Evolutionary conservation across 495 filamentous ascomycete species (phyloP).

Genomic region (Podospora bellae-mahoneyi): DNA sequence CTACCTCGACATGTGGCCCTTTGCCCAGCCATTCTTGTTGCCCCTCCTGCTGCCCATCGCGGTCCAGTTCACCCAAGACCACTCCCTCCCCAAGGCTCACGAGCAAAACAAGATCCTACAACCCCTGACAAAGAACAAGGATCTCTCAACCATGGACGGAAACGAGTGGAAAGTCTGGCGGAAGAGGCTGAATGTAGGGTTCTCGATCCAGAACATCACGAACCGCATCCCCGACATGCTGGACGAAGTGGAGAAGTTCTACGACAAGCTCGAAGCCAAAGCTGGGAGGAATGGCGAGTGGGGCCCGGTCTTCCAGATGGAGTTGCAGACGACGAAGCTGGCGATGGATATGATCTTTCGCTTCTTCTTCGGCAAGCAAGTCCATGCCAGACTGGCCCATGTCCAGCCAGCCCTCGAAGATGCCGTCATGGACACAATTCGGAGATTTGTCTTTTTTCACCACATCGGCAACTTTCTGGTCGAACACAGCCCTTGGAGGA

Average conservation of each 20-base stretch:
- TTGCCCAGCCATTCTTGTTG: slow-evolving; percentile 33
- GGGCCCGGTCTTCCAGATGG: slow-evolving; percentile 36
- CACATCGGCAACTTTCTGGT: not conserved
- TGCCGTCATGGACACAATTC: not conserved
- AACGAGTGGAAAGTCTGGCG: slow-evolving; percentile 39
- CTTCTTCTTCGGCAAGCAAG: not conserved
- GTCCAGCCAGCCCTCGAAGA: not conserved
- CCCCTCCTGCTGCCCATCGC: not conserved
- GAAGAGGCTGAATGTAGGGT: slow-evolving; percentile 40
- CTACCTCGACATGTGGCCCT: slow-evolving; percentile 49
- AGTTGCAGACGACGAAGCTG: slow-evolving; percentile 33
- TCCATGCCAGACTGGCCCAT: not conserved
- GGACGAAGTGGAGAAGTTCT: slow-evolving; percentile 36
- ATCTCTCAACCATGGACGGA: slow-evolving; percentile 37
- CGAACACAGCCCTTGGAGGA: not conserved
- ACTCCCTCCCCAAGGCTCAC: not conserved
- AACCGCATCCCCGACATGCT: slow-evolving; percentile 39
- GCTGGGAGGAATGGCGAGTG: slow-evolving; percentile 25
- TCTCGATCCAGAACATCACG: slow-evolving; percentile 38
- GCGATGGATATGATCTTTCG: slow-evolving; percentile 39
- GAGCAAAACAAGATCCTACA: not conserved
- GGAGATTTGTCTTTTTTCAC: not conserved
- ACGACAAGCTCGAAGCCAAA: slow-evolving; percentile 19
- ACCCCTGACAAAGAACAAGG: slow-evolving; percentile 29
- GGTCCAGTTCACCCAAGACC: not conserved